Evolutionary conservation across 495 filamentous ascomycete species (phyloP).

Genomic region (Rhypophila decipiens): DNA sequence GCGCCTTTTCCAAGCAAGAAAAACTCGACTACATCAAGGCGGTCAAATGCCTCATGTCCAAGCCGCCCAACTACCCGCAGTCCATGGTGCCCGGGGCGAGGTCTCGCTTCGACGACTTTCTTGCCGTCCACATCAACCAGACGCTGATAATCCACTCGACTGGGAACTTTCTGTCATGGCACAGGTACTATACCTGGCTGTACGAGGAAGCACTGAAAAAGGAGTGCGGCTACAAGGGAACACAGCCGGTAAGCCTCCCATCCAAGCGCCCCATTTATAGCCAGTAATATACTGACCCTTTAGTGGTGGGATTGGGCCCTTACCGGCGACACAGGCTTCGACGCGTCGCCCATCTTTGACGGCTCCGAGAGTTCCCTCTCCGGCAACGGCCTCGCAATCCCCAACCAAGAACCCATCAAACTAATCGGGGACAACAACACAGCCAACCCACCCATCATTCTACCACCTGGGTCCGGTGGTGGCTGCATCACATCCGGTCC

Average conservation of each 20-base stretch:
- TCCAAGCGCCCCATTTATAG: too few relatives aligned
- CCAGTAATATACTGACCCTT: too few relatives aligned
- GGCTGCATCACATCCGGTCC: constrained; percentile 56
- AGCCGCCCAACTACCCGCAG: constrained; percentile 29
- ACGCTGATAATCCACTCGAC: constrained; percentile 53
- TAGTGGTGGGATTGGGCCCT: constrained; percentile 57
- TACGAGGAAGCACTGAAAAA: constrained; percentile 56
- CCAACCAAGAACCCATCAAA: constrained; percentile 4
- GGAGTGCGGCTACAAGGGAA: constrained; percentile 60
- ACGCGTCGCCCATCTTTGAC: constrained; percentile 50
- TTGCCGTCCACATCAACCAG: constrained; percentile 59
- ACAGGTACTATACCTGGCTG: constrained; percentile 55
- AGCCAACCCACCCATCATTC: not conserved
- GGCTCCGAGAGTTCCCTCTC: constrained; percentile 47
- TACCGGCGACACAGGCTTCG: constrained; percentile 19
- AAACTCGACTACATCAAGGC: constrained; percentile 52
- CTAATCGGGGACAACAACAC: not conserved
- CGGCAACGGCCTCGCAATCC: constrained; percentile 46
- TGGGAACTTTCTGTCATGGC: constrained; percentile 61
- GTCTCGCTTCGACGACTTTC: constrained; percentile 55
- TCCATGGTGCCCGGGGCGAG: constrained; percentile 16
- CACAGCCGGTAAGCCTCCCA: constrained; percentile 40
- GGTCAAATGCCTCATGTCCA: constrained; percentile 50
- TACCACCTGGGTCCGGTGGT: constrained; percentile 48
- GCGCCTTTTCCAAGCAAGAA: constrained; percentile 33